These are phyloP conservation scores for Jaltomata sinuosa DNA, from an alignment of 257 asterid genomes.

Conservation along the genomic window DNA sequence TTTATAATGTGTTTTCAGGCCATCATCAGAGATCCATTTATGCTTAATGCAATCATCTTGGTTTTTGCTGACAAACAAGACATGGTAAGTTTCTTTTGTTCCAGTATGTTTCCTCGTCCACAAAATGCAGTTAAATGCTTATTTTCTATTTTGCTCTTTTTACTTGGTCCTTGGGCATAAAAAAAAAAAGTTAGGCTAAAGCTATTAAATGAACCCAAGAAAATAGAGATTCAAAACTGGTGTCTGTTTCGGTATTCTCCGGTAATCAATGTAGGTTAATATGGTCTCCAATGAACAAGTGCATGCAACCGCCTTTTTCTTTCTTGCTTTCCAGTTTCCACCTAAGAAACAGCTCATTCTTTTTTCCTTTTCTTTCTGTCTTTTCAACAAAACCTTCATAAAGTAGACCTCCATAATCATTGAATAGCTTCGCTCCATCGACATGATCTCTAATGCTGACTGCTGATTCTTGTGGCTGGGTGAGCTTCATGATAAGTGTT, in stretches of 20 bases:
- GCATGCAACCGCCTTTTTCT: not conserved
- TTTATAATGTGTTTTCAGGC: conserved; percentile 39
- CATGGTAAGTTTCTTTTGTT: conserved; percentile 49
- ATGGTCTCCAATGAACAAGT: not conserved
- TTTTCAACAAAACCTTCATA: not conserved
- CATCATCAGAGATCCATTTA: conserved; percentile 85
- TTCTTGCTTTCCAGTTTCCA: not conserved
- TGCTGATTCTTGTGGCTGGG: not conserved
- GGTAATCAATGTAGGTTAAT: not conserved
- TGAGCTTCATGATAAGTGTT: not conserved
- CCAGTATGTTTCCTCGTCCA: not conserved
- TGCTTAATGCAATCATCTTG: conserved; percentile 91
- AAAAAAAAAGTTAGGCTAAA: not conserved
- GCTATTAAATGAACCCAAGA: not conserved
- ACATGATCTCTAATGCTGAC: not conserved
- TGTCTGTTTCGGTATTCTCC: not conserved
- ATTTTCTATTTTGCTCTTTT: not conserved
- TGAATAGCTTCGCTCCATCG: not conserved
- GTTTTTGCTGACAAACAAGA: conserved; percentile 96
- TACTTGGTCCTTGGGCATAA: not conserved
- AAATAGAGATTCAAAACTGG: not conserved
- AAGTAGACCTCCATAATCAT: not conserved
- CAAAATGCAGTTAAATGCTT: not conserved
- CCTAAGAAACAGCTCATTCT: not conserved
- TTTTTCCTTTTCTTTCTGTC: not conserved